Evolutionary conservation across 768 basidiomycete genomes (phyloP).

Genomic region (Butyriboletus loyo): DNA sequence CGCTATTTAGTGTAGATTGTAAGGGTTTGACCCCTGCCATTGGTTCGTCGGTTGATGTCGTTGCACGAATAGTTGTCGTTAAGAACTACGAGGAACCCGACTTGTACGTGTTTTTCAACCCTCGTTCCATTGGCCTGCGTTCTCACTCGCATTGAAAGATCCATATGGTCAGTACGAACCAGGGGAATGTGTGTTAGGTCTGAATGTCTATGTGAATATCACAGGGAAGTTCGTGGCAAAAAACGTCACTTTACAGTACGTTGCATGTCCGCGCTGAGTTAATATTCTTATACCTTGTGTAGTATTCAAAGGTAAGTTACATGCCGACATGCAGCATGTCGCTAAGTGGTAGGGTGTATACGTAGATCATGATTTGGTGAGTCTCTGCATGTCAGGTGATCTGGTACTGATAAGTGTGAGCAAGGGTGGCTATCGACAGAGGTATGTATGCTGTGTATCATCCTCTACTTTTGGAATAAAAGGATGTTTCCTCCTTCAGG

Average conservation of each 20-base stretch:
- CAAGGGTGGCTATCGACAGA: conserved; percentile 92
- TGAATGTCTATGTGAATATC: conserved; percentile 22
- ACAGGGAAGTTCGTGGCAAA: conserved; percentile 86
- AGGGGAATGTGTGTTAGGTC: conserved; percentile 23
- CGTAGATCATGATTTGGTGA: conserved; percentile 87
- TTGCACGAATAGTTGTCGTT: conserved; percentile 56
- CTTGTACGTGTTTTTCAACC: conserved; percentile 49
- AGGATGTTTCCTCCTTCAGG: conserved; percentile 35
- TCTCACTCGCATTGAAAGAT: conserved; percentile 40
- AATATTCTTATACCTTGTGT: conserved; percentile 3
- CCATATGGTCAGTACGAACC: conserved; percentile 67
- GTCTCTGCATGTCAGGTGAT: conserved; percentile 10
- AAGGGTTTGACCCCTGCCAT: conserved; percentile 17
- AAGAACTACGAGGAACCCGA: conserved; percentile 71
- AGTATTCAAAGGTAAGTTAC: conserved; percentile 75
- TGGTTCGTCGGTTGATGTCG: background rate
- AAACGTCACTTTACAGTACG: conserved; percentile 82
- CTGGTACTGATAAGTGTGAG: background rate
- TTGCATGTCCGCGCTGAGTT: background rate
- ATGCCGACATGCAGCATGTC: background rate
- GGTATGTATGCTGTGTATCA: conserved; percentile 38
- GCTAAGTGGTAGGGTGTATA: conserved; percentile 5
- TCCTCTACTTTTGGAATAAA: background rate
- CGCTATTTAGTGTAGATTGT: conserved; percentile 64
- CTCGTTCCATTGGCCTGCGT: background rate